Conservation (phyloP, 2,329 filamentous ascomycete species). For the Gnomoniopsis smithogilvyi region DNA sequence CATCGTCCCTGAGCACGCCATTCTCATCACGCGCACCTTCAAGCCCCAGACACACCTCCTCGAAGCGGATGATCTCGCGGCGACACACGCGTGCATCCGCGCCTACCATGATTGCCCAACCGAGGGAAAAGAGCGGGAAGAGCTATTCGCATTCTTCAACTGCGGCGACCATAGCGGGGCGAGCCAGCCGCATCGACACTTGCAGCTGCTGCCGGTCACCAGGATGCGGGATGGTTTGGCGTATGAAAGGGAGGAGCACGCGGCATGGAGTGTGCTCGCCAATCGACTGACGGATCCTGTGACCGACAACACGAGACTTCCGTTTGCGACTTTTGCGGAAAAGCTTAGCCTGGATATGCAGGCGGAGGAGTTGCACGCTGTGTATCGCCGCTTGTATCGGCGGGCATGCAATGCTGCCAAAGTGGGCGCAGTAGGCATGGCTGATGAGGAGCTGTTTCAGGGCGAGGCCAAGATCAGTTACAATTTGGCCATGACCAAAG, state of each 20-base stretch:
- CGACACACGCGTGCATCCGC: constrained; percentile 58
- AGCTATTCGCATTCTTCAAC: constrained; percentile 68
- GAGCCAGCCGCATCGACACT: constrained; percentile 68
- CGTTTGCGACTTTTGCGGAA: constrained; percentile 44
- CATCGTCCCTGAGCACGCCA: constrained; percentile 67
- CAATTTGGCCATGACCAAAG: constrained; percentile 58
- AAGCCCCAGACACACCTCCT: constrained; percentile 64
- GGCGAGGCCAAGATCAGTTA: constrained; percentile 57
- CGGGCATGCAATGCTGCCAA: constrained; percentile 36
- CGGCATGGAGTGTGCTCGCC: constrained; percentile 47
- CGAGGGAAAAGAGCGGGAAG: constrained; percentile 23
- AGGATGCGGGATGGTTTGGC: constrained; percentile 55
- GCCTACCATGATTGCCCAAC: constrained; percentile 39
- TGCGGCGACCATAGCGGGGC: constrained; percentile 66
- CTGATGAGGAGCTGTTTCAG: constrained; percentile 23
- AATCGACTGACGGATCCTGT: constrained; percentile 29
- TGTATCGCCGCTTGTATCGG: constrained; percentile 48
- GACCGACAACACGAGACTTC: constrained; percentile 25
- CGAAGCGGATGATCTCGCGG: constrained; percentile 56
- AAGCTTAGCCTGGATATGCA: constrained; percentile 9
- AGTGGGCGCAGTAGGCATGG: not conserved
- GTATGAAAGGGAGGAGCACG: constrained; percentile 19
- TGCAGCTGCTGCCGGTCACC: constrained; percentile 67
- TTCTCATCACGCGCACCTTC: constrained; percentile 63
- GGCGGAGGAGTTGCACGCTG: constrained; percentile 32